phyloP scores from a whole-genome alignment of 2,329 filamentous ascomycete genomes.

The Incumbomyces lentus region DNA sequence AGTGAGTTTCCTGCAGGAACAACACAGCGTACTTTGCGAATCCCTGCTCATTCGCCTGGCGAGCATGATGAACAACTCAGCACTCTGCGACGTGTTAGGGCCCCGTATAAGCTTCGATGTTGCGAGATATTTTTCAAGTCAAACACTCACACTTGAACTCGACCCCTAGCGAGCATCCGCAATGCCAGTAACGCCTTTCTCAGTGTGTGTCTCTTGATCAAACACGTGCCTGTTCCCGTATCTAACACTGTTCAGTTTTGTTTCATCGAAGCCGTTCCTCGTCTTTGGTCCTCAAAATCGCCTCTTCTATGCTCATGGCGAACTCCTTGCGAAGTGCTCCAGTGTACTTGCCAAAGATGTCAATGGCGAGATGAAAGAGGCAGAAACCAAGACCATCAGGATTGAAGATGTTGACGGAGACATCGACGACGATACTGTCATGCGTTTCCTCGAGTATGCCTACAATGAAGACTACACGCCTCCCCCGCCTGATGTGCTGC shows the following conservation, averaged over 20 bases:
- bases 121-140: too few species aligned
- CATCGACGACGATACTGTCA: constrained; percentile 17
- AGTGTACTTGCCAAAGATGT: constrained; percentile 12
- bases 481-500: constrained; percentile 1
- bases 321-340: constrained; percentile 15
- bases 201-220: background rate
- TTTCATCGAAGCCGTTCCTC: constrained; percentile 15
- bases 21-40: background rate
- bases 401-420: constrained; percentile 12
- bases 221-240: too few species aligned
- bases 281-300: constrained; percentile 13
- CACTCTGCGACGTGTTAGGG: too few species aligned
- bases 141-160: too few species aligned
- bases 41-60: too few species aligned
- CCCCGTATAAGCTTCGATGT: too few species aligned
- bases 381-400: constrained; percentile 7
- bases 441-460: constrained; percentile 17
- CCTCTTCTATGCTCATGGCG: constrained; percentile 15
- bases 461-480: constrained; percentile 18
- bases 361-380: constrained; percentile 14
- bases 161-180: too few species aligned
- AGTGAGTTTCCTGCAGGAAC: background rate
- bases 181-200: background rate
- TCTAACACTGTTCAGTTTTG: constrained; percentile 9
- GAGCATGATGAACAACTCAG: too few species aligned